These are phyloP conservation scores for Bipolaris gigantea DNA, from an alignment of 2,329 filamentous ascomycete species.

Conservation along the genomic window DNA sequence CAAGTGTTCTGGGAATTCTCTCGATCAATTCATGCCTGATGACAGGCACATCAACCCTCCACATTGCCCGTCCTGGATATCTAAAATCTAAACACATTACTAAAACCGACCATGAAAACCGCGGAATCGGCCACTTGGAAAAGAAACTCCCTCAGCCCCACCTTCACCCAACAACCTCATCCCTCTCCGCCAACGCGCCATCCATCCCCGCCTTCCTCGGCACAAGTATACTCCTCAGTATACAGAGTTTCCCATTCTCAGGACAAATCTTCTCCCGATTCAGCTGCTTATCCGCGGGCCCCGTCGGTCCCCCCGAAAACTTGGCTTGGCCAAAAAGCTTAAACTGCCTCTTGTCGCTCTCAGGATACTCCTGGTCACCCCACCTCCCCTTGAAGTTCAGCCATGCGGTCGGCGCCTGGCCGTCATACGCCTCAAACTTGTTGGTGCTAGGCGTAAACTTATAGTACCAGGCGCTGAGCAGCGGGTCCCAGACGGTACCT, in stretches of 20 bases:
- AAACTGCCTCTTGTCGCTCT: slow-evolving; percentile 55
- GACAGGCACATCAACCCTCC: too few relatives aligned
- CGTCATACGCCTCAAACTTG: slow-evolving; percentile 54
- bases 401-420: slow-evolving; percentile 55
- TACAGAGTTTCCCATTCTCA: slow-evolving; percentile 51
- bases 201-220: slow-evolving; percentile 25
- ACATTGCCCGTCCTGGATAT: too few relatives aligned
- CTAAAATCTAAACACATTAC: too few relatives aligned
- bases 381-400: slow-evolving; percentile 61
- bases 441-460: slow-evolving; percentile 50
- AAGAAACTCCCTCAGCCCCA: not conserved
- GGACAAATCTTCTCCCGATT: slow-evolving; percentile 61
- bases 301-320: slow-evolving; percentile 62
- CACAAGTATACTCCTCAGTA: slow-evolving; percentile 47
- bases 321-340: slow-evolving; percentile 50
- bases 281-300: slow-evolving; percentile 62
- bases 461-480: slow-evolving; percentile 59
- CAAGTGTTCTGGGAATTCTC: too few relatives aligned
- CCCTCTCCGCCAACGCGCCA: slow-evolving; percentile 5
- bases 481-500: slow-evolving; percentile 64
- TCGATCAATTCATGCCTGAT: too few relatives aligned
- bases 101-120: too few relatives aligned
- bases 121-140: too few relatives aligned
- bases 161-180: slow-evolving; percentile 10
- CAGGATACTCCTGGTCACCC: slow-evolving; percentile 63